Base-by-base conservation (phyloP, 208 protist species). In the Perkinsela sp. region DNA sequence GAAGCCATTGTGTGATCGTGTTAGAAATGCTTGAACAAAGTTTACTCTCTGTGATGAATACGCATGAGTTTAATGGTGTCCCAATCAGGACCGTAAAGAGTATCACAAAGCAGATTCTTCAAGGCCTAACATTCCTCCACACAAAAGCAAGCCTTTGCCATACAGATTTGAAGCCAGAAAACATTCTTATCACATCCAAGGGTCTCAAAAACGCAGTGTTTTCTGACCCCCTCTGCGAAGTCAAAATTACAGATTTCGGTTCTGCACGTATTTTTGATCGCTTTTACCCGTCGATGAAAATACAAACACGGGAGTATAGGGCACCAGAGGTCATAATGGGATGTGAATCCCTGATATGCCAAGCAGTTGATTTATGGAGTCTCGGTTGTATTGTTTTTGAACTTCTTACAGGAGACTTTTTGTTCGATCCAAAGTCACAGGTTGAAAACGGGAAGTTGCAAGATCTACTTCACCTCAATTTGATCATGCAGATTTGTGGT, bases 101-200 rank as follows among this genome's bases (percentile, higher is more conserved):
- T 70, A 96, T 98, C 66, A 73, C 80, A 15, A 74, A 77, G 16
- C 84, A 91, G 74, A 80, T 93, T 28, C 81, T 92, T n/a, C 75
- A 90, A 22, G 92, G 76, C 1, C 78, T 97, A 1, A 88, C 96
- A 66, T 94, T 95, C 78, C 76, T 97, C 13, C 90, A 95, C 77
- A 74, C 69, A 1, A 13, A 88, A 66, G 85, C 93, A 67, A 70
- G 86, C 67, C 94, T 97, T 74, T 94, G 96, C 68, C 94, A 97
- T 81, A 97, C 93, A 0, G 94, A 97, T 74, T 71, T 97, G 28
- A 97, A 97, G 73, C 87, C 93, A 0, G 93, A 96, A 76, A 96
- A 96, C 71, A 87, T 96, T 1, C 73, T 95, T 0, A 74, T 96
- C 67, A 81, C 83, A 1, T 86, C 77, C 31, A 68, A 6, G 57